Percentiles rank a stretch among this genome's conserved stretches.
Evolutionary conservation across 1,284 basidiomycete species (phyloP).

Genomic region (Microbotryum scabiosae): DNA sequence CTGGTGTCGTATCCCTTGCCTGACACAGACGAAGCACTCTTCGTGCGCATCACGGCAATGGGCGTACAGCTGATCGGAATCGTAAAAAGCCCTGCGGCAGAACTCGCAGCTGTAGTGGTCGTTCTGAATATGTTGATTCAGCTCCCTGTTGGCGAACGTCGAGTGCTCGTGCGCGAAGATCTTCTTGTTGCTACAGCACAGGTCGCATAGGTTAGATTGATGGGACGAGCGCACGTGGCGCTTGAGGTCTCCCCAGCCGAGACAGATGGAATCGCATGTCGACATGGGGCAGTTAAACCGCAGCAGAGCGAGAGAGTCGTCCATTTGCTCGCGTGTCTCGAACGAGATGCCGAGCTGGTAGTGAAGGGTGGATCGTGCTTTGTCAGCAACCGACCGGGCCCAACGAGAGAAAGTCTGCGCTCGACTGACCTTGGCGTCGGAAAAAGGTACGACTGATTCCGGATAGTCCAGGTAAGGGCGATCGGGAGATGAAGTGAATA

Average conservation of each 20-base stretch:
- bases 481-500: conserved; percentile 61
- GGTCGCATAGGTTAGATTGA: conserved; percentile 70
- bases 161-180: conserved; percentile 94
- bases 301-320: conserved; percentile 82
- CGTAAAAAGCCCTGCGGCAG: conserved; percentile 77
- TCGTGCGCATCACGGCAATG: conserved; percentile 94
- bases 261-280: conserved; percentile 68
- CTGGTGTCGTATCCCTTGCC: conserved; percentile 67
- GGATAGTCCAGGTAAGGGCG: conserved; percentile 56
- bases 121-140: conserved; percentile 54
- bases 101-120: conserved; percentile 82
- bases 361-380: not conserved
- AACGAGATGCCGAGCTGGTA: conserved; percentile 62
- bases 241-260: conserved; percentile 83
- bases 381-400: not conserved
- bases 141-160: conserved; percentile 56
- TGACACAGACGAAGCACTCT: conserved; percentile 86
- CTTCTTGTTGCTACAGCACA: conserved; percentile 85
- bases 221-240: conserved; percentile 68
- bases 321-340: conserved; percentile 86
- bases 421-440: conserved; percentile 52
- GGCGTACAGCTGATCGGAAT: conserved; percentile 81
- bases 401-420: not conserved
- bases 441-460: conserved; percentile 52
- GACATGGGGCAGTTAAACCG: conserved; percentile 48